A percentile compares a stretch with the other conserved stretches of the same genome.
phyloP scores from a whole-genome alignment of 148 eudicot species.

The Heliosperma pusillum region DNA sequence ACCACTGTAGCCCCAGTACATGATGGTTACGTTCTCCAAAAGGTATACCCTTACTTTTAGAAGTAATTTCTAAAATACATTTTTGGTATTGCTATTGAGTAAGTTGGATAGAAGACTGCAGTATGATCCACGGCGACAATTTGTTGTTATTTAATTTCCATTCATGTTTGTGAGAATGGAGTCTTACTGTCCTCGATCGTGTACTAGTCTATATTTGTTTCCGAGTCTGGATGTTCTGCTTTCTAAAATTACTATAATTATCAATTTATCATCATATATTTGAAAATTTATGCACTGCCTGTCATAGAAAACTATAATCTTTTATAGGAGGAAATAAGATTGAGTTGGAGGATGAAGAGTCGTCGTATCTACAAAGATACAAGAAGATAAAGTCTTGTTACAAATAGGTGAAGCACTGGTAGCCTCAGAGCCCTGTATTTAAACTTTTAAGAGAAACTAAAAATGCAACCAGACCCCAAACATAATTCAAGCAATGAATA shows the following conservation, averaged over 20 bases:
- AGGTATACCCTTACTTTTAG: constrained; percentile 44
- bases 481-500: background rate
- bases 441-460: background rate
- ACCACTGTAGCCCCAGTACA: constrained; percentile 97
- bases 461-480: background rate
- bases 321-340: background rate
- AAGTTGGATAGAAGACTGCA: constrained; percentile 3
- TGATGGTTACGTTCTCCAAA: constrained; percentile 97
- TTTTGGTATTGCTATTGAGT: constrained; percentile 11
- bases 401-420: background rate
- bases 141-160: background rate
- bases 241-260: background rate
- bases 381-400: background rate
- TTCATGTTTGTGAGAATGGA: background rate
- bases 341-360: background rate
- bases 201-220: background rate
- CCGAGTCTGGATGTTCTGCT: background rate
- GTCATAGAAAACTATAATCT: background rate
- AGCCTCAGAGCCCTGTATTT: background rate
- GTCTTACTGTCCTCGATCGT: background rate
- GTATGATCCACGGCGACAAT: background rate
- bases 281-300: background rate
- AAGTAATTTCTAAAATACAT: background rate
- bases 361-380: background rate
- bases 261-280: background rate